Conservation (phyloP, 306 rosid species). For the Datisca glomerata region DNA sequence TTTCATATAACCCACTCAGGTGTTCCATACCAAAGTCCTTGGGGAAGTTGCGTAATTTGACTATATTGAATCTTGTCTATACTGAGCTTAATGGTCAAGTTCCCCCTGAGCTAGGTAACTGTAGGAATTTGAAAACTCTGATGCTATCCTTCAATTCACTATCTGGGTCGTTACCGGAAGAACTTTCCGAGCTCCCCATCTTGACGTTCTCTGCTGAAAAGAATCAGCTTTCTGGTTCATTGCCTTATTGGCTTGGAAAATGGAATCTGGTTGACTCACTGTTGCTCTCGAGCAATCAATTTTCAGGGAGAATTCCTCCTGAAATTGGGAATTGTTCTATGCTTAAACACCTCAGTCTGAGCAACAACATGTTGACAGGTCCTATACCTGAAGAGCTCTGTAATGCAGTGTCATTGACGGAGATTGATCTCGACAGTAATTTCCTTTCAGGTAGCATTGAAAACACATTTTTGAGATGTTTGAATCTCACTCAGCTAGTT, state of each 20-base stretch:
- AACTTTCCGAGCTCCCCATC: conserved; percentile 66
- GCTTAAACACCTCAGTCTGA: conserved; percentile 56
- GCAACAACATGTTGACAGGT: conserved; percentile 60
- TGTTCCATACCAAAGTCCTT: conserved; percentile 73
- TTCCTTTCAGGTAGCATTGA: conserved; percentile 54
- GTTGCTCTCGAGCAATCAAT: conserved; percentile 50
- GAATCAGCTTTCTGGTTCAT: conserved; percentile 67
- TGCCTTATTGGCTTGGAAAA: conserved; percentile 85
- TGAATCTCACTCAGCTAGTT: conserved; percentile 55
- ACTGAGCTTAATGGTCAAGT: conserved; percentile 67
- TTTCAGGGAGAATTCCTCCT: conserved; percentile 65
- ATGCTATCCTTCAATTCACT: conserved; percentile 75
- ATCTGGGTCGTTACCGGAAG: conserved; percentile 68
- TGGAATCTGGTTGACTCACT: conserved; percentile 46
- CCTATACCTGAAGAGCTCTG: conserved; percentile 68
- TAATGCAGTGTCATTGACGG: conserved; percentile 49
- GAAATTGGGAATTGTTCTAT: conserved; percentile 79
- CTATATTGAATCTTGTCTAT: conserved; percentile 40
- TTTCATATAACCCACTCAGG: conserved; percentile 73
- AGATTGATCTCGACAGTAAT: conserved; percentile 66
- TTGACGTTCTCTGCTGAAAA: conserved; percentile 66
- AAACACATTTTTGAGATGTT: conserved; percentile 43
- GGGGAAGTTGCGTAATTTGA: conserved; percentile 57
- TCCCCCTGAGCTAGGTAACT: conserved; percentile 74
- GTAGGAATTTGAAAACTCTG: conserved; percentile 47